Percentiles rank a stretch among this genome's conserved stretches.
Conservation (phyloP, 2,329 filamentous ascomycete genomes). For the Microcera coccophila region DNA sequence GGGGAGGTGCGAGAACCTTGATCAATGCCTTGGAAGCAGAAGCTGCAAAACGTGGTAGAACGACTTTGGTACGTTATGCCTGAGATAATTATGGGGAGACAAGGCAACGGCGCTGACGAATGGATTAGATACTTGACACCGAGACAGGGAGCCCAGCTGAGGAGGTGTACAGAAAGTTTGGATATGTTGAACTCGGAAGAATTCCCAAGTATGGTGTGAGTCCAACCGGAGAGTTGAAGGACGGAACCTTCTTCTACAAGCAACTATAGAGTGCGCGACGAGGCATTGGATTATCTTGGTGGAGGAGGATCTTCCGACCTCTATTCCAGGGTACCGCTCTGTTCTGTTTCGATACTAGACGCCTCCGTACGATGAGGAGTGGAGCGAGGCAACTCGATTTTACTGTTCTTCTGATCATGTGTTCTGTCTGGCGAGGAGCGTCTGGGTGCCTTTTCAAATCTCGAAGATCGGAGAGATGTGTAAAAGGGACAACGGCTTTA, state of each 20-base stretch:
- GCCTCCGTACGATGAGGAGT: conserved; percentile 6
- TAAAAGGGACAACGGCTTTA: too few relatives aligned
- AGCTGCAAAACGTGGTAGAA: conserved; percentile 46
- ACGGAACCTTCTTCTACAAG: conserved; percentile 58
- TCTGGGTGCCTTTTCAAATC: conserved; percentile 18
- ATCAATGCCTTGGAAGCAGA: conserved; percentile 54
- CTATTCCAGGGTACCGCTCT: neutral
- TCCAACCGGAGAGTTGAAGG: conserved; percentile 46
- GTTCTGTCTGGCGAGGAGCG: conserved; percentile 18
- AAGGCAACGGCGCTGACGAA: neutral
- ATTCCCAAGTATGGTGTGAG: conserved; percentile 52
- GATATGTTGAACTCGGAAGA: conserved; percentile 52
- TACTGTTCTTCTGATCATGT: conserved; percentile 17
- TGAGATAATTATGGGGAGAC: neutral
- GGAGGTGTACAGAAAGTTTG: conserved; percentile 51
- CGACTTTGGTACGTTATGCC: conserved; percentile 47
- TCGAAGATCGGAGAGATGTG: too few relatives aligned
- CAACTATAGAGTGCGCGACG: conserved; percentile 34
- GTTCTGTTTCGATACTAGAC: conserved; percentile 8
- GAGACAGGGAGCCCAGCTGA: conserved; percentile 51
- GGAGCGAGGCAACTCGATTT: conserved; percentile 26
- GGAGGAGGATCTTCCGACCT: too few relatives aligned
- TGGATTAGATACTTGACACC: conserved; percentile 47
- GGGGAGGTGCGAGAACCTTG: conserved; percentile 50
- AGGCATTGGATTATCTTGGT: neutral